These are phyloP conservation scores for Cytospora mali DNA, from an alignment of 2,329 filamentous ascomycete species.

Conservation along the genomic window DNA sequence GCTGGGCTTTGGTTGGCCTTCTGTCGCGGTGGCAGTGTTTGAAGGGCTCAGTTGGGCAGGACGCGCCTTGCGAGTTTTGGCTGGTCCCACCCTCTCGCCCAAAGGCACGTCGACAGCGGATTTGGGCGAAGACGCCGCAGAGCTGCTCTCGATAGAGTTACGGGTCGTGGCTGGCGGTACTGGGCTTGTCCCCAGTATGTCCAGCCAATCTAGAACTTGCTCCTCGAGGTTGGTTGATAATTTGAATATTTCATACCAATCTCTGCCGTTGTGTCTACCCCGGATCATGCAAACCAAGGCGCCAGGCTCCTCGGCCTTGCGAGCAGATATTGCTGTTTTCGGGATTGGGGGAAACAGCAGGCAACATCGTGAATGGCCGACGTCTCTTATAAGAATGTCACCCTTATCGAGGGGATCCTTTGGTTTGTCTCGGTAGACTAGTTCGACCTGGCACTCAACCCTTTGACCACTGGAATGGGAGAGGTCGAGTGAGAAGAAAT, in stretches of 20 bases:
- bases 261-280: conserved; percentile 63
- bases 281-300: conserved; percentile 88
- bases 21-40: conserved; percentile 24
- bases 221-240: conserved; percentile 76
- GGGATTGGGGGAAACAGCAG: conserved; percentile 90
- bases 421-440: conserved; percentile 81
- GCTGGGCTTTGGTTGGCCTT: conserved; percentile 35
- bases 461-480: conserved; percentile 88
- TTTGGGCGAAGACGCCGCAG: conserved; percentile 3
- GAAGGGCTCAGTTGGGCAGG: conserved; percentile 32
- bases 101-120: conserved; percentile 36
- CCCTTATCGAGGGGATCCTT: conserved; percentile 68
- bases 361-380: conserved; percentile 76
- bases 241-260: conserved; percentile 86
- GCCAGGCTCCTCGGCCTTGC: conserved; percentile 68
- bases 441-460: conserved; percentile 84
- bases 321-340: conserved; percentile 73
- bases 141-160: neutral
- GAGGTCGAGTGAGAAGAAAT: conserved; percentile 84
- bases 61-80: conserved; percentile 7
- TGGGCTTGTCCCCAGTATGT: conserved; percentile 66
- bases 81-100: conserved; percentile 33
- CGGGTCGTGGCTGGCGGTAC: conserved; percentile 44
- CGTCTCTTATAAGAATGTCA: conserved; percentile 90
- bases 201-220: conserved; percentile 82